These are phyloP conservation scores for Fomitopsis serialis DNA, from an alignment of 768 basidiomycete genomes.

Conservation along the genomic window DNA sequence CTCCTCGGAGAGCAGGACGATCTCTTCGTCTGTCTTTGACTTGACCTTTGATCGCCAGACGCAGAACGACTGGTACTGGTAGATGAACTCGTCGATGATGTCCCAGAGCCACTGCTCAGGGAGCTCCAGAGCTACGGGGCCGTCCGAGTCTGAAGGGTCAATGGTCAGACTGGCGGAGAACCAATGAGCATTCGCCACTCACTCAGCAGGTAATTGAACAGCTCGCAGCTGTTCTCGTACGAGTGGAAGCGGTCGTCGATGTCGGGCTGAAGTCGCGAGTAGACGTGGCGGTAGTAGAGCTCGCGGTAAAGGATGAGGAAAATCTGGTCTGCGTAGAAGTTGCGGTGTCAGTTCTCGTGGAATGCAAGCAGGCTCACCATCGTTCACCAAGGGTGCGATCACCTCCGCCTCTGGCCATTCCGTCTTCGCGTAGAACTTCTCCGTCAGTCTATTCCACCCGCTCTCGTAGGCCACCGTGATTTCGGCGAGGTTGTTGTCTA, in stretches of 20 bases:
- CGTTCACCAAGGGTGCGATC: constrained; percentile 90
- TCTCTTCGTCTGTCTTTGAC: constrained; percentile 85
- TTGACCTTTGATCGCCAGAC: constrained; percentile 85
- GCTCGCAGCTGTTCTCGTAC: constrained; percentile 95
- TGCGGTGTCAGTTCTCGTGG: not conserved
- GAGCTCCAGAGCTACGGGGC: constrained; percentile 87
- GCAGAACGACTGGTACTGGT: constrained; percentile 96
- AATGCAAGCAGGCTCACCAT: constrained; percentile 49
- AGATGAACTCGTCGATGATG: constrained; percentile 96
- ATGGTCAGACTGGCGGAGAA: not conserved
- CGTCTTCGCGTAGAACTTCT: constrained; percentile 89
- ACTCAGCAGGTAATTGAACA: constrained; percentile 98
- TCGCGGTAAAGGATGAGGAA: constrained; percentile 97
- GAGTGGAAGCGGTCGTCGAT: constrained; percentile 98
- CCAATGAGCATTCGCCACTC: constrained; percentile 23
- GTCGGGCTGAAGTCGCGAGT: constrained; percentile 91
- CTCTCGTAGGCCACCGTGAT: constrained; percentile 94
- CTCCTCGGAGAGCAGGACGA: constrained; percentile 73
- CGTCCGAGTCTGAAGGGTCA: constrained; percentile 73
- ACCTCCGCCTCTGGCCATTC: constrained; percentile 99
- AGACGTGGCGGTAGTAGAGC: constrained; percentile 92
- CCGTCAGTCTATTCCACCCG: constrained; percentile 95
- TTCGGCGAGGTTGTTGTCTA: constrained; percentile 84
- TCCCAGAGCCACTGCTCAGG: constrained; percentile 99
- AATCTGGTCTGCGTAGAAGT: constrained; percentile 62